phyloP scores from a whole-genome alignment of 2,329 filamentous ascomycete genomes.

The Xylariaceae sp. region DNA sequence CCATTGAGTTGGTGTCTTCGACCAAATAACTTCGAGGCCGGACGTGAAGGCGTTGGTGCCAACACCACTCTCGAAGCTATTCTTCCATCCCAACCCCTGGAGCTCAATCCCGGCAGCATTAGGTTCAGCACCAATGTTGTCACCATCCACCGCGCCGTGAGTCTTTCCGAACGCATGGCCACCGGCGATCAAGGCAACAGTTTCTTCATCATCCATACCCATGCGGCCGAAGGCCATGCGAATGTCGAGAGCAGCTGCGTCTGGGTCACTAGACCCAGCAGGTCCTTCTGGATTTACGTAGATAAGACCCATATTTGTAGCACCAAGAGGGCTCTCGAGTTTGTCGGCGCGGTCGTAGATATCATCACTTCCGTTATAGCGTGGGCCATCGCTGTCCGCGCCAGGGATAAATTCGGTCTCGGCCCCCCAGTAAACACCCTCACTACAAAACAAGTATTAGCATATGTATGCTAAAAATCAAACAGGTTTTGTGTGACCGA shows the following conservation, averaged over 20 bases:
- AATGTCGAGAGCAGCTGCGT: constrained; percentile 67
- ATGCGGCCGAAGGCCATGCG: constrained; percentile 71
- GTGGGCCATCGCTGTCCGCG: constrained; percentile 61
- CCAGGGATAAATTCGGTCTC: constrained; percentile 71
- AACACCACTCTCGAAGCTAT: constrained; percentile 59
- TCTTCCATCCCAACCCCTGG: constrained; percentile 71
- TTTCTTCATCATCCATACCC: constrained; percentile 81
- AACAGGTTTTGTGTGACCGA: no score
- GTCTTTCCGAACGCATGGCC: constrained; percentile 78
- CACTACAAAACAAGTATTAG: constrained; percentile 22
- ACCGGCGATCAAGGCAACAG: constrained; percentile 73
- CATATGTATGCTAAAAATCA: no score
- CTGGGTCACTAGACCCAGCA: constrained; percentile 64
- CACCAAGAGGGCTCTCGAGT: constrained; percentile 63
- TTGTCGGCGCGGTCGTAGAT: constrained; percentile 41
- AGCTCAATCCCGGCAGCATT: constrained; percentile 58
- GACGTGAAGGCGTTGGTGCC: constrained; percentile 69
- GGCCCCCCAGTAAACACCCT: constrained; percentile 73
- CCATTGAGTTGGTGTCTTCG: constrained; percentile 70
- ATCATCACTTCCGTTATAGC: constrained; percentile 40
- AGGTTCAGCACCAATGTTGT: constrained; percentile 65
- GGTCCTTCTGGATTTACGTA: constrained; percentile 79
- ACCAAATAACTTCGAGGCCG: constrained; percentile 77
- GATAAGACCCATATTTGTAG: constrained; percentile 71
- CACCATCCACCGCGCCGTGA: constrained; percentile 65